These are phyloP conservation scores for Syncephalastrum monosporum DNA, from an alignment of 371 early-diverging fungal species.

Conservation along the genomic window DNA sequence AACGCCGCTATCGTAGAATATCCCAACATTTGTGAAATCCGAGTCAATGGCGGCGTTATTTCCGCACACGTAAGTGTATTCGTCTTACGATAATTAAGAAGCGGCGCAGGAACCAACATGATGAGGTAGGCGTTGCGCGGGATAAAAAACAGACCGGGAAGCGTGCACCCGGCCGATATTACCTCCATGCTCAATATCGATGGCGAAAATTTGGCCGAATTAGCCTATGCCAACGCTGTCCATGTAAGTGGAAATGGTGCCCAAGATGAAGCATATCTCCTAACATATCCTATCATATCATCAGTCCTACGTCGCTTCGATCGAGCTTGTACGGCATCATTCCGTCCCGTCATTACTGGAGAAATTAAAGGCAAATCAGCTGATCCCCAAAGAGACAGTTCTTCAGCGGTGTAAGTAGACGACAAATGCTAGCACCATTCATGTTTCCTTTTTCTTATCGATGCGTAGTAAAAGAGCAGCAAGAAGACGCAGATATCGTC, in stretches of 20 bases:
- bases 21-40: constrained; percentile 21
- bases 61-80: constrained; percentile 41
- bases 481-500: constrained; percentile 53
- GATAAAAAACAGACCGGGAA: constrained; percentile 60
- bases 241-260: constrained; percentile 29
- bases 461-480: constrained; percentile 24
- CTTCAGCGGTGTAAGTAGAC: constrained; percentile 46
- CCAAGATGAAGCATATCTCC: not conserved
- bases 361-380: constrained; percentile 34
- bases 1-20: constrained; percentile 12
- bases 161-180: constrained; percentile 61
- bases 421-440: no score
- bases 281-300: not conserved
- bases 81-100: not conserved
- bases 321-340: constrained; percentile 44
- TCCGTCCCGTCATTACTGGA: constrained; percentile 44
- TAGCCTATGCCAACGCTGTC: constrained; percentile 56
- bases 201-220: constrained; percentile 46
- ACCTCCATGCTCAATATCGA: constrained; percentile 39
- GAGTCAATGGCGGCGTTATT: constrained; percentile 44
- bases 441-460: not conserved
- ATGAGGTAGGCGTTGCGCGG: constrained; percentile 52
- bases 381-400: constrained; percentile 46
- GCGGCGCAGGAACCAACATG: no score
- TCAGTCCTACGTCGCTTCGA: constrained; percentile 45